Evolutionary conservation across 176 grass and related monocot genomes (phyloP).

Genomic region (Saccharum officinarum): DNA sequence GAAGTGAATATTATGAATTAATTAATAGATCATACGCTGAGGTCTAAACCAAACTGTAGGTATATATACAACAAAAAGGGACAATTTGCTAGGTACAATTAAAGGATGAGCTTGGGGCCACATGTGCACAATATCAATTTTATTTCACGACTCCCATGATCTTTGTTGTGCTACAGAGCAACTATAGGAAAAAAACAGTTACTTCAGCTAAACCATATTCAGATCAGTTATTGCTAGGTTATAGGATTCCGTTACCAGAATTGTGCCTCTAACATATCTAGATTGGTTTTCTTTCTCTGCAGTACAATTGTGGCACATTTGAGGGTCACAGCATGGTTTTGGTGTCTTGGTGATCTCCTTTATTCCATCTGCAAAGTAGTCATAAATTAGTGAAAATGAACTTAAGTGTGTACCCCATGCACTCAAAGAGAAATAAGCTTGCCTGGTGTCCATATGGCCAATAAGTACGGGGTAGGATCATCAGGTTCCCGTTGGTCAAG

Average conservation of each 20-base stretch:
- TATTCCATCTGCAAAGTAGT: constrained; percentile 54
- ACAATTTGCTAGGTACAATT: background rate
- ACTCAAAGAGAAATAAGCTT: constrained; percentile 31
- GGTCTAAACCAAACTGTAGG: background rate
- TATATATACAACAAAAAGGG: background rate
- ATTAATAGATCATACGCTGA: background rate
- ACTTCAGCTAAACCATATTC: constrained; percentile 30
- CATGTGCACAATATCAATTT: background rate
- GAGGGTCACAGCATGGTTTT: constrained; percentile 40
- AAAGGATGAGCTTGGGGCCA: background rate
- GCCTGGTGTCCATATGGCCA: constrained; percentile 78
- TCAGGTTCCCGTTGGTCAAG: constrained; percentile 72
- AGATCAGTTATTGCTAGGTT: constrained; percentile 26
- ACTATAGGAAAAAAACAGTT: background rate
- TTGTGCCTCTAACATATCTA: constrained; percentile 74
- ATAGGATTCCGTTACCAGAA: constrained; percentile 67
- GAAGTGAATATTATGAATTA: background rate
- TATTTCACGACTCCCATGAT: background rate
- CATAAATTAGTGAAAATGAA: constrained; percentile 24
- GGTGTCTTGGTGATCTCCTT: constrained; percentile 50
- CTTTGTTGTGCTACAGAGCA: background rate
- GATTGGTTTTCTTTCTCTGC: constrained; percentile 53
- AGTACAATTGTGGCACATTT: constrained; percentile 53
- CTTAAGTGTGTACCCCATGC: background rate
- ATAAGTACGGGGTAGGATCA: constrained; percentile 87